Evolutionary conservation across 2,329 filamentous ascomycete genomes (phyloP).

Genomic region (Cladosporium oxysporum): DNA sequence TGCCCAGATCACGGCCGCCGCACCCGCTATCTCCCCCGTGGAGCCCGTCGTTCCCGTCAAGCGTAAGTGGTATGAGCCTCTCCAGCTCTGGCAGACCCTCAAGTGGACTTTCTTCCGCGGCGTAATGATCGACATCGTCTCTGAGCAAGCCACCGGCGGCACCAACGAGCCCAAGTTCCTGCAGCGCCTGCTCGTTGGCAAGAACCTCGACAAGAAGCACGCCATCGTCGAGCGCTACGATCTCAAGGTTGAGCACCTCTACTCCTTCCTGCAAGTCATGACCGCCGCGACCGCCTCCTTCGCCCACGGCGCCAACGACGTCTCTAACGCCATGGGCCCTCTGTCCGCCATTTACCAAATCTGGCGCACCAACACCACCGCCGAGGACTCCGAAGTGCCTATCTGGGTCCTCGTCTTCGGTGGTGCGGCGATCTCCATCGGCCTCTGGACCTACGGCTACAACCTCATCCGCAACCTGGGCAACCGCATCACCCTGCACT

Average conservation of each 20-base stretch:
- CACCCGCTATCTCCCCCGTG: slow-evolving; percentile 6
- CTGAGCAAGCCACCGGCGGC: slow-evolving; percentile 38
- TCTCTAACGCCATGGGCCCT: slow-evolving; percentile 62
- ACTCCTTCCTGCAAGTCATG: slow-evolving; percentile 64
- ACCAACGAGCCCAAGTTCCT: slow-evolving; percentile 45
- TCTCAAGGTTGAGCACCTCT: slow-evolving; percentile 56
- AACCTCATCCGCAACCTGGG: slow-evolving; percentile 60
- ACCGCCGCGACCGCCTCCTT: slow-evolving; percentile 71
- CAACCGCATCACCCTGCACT: slow-evolving; percentile 61
- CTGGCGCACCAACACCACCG: slow-evolving; percentile 51
- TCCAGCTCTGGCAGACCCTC: slow-evolving; percentile 48
- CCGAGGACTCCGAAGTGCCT: slow-evolving; percentile 53
- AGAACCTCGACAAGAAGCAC: slow-evolving; percentile 39
- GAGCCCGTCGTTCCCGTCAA: slow-evolving; percentile 20
- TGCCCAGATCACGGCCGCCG: slow-evolving; percentile 17
- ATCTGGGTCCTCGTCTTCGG: slow-evolving; percentile 61
- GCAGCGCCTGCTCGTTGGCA: slow-evolving; percentile 26
- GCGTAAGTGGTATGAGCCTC: slow-evolving; percentile 45
- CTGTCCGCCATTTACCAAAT: slow-evolving; percentile 62
- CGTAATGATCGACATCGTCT: slow-evolving; percentile 52
- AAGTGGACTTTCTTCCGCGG: slow-evolving; percentile 54
- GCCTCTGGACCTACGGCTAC: slow-evolving; percentile 56
- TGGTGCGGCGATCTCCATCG: slow-evolving; percentile 53
- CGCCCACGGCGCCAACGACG: slow-evolving; percentile 68
- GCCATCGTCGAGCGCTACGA: slow-evolving; percentile 58